Evolutionary conservation across 768 basidiomycete species (phyloP).

Genomic region (Tylopilus rubrobrunneus): DNA sequence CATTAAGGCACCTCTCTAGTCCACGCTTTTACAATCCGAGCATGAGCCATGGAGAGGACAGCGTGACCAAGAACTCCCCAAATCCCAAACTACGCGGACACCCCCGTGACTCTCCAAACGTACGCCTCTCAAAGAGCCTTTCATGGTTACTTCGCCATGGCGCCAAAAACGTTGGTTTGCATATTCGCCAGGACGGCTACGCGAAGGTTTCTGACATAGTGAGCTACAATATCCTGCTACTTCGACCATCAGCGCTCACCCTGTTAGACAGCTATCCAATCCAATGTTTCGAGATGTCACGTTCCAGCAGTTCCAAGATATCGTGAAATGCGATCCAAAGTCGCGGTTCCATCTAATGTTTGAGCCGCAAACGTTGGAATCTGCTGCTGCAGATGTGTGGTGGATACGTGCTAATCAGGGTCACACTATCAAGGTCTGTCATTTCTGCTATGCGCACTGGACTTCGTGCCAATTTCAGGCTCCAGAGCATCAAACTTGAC

Average conservation of each 20-base stretch:
- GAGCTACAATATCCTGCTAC: conserved; percentile 29
- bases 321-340: conserved; percentile 68
- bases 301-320: conserved; percentile 48
- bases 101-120: conserved; percentile 60
- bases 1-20: conserved; percentile 2
- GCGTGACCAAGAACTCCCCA: conserved; percentile 10
- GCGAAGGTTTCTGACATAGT: conserved; percentile 82
- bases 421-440: conserved; percentile 71
- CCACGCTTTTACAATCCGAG: conserved; percentile 2
- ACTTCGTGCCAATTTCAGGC: not conserved
- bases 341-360: conserved; percentile 56
- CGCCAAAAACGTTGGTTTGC: conserved; percentile 68
- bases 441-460: not conserved
- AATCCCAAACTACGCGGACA: conserved; percentile 53
- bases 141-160: conserved; percentile 93
- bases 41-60: conserved; percentile 10
- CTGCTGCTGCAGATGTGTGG: conserved; percentile 46
- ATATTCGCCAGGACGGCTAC: conserved; percentile 82
- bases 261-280: conserved; percentile 52
- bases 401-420: conserved; percentile 92
- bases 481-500: conserved; percentile 66
- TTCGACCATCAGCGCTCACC: conserved; percentile 2
- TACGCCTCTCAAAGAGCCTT: conserved; percentile 78
- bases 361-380: conserved; percentile 41
- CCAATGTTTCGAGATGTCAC: conserved; percentile 65